Evolutionary conservation across 1,284 basidiomycete species (phyloP), one percentile per base, ranked within the genome.

Genomic region (Cryptococcus sp.): DNA sequence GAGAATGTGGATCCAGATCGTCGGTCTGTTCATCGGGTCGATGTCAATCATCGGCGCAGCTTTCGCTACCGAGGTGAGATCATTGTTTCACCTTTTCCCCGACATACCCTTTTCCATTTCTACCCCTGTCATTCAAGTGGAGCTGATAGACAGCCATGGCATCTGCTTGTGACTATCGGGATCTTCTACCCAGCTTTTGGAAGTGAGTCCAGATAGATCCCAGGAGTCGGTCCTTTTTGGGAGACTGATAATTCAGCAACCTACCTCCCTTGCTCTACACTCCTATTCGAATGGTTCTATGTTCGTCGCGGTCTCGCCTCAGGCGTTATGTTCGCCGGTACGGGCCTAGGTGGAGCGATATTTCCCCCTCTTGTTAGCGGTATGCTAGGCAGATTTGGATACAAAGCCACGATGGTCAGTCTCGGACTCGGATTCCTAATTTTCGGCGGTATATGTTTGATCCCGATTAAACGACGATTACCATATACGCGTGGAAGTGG

Each of bases 261-360:
- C 19, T 76, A 74, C 54, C 55, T 76, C 22, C 73, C 74, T 1
- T 70, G 70, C 46, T 70, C 70, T 1, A 70, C 67, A 2, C 53
- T 73, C n/a, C 48, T 75, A 13, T 74, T 72, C 57, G 68, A 73
- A 45, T 75, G 73, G 73, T 76, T 73, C 56, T 57, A 64, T 24
- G 57, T 48, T 2, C 57, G 62, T 25, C 61, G 73, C 40, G 75
- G 75, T 14, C 50, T 75, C 3, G 75, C 74, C 2, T 59, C 63
- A 1, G 73, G 70, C 0, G 68, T 74, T 51, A 65, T 74, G 63
- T 74, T 67, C 54, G 62, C 66, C 9, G 72, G 74, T 11, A 72
- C 71, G 1, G 74, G 74, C 4, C 50, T 64, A 2, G 71, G 73
- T 16, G 75, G 74, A 14, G 63, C 67, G 4, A 58, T 72, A 42